Percentiles rank a stretch among this genome's conserved stretches.
phyloP scores from a whole-genome alignment of 352 stramenopile species.

The Pythium pyrilobum region DNA sequence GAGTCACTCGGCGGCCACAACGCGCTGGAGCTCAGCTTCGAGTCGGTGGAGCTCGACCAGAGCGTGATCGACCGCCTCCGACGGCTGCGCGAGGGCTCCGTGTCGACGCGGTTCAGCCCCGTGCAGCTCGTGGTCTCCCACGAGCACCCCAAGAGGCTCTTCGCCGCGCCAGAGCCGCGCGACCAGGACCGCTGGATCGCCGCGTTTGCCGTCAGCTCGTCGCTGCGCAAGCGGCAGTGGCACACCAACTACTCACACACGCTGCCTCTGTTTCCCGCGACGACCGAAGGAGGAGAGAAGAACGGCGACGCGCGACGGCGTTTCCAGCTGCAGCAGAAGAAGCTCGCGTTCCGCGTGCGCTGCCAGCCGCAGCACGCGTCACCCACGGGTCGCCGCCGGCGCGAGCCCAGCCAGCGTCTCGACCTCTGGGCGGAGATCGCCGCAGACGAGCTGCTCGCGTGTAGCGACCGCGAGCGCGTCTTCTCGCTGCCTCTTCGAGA shows the following conservation, averaged over 20 bases:
- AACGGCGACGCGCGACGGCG: not conserved
- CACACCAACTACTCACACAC: slow-evolving; percentile 35
- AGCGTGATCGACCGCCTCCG: slow-evolving; percentile 36
- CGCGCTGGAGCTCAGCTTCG: slow-evolving; percentile 37
- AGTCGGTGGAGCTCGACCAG: slow-evolving; percentile 35
- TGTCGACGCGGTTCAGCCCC: slow-evolving; percentile 44
- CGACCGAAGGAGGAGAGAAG: not conserved
- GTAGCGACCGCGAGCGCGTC: slow-evolving; percentile 8
- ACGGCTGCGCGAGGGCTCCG: slow-evolving; percentile 38
- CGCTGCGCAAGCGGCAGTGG: slow-evolving; percentile 38
- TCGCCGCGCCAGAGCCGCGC: not conserved
- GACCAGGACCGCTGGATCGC: slow-evolving; percentile 9
- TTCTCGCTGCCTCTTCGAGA: slow-evolving; percentile 7
- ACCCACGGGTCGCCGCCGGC: not conserved
- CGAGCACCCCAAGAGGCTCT: slow-evolving; percentile 21
- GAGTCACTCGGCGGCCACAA: slow-evolving; percentile 12
- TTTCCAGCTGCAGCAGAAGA: not conserved
- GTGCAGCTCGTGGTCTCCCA: slow-evolving; percentile 43
- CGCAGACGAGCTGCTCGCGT: slow-evolving; percentile 6
- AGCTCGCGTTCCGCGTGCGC: slow-evolving; percentile 17
- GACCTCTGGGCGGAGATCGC: slow-evolving; percentile 4
- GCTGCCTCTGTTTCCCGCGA: slow-evolving; percentile 4
- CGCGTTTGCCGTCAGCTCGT: slow-evolving; percentile 43
- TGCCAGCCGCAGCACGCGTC: slow-evolving; percentile 19
- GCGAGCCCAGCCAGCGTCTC: not conserved